Percentiles rank a stretch among this genome's conserved stretches.
phyloP scores from a whole-genome alignment of 257 asterid species.

The Voacanga thouarsii region DNA sequence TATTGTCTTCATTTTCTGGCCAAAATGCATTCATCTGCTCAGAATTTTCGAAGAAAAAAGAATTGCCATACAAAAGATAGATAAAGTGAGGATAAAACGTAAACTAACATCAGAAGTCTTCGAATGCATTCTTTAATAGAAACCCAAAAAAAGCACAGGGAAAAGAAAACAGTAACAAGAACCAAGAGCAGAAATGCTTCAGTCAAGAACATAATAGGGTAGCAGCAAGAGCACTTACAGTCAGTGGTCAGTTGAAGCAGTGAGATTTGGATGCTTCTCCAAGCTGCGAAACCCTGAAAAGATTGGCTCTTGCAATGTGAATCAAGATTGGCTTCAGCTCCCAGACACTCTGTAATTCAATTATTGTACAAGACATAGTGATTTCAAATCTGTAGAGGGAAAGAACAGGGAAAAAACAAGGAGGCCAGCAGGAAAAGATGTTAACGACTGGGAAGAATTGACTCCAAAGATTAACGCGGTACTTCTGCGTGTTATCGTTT shows the following conservation, averaged over 20 bases:
- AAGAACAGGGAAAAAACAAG: too few relatives aligned
- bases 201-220: neutral
- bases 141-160: neutral
- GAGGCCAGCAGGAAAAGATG: neutral
- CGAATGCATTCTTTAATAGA: neutral
- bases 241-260: neutral
- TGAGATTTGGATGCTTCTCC: conserved; percentile 1
- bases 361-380: neutral
- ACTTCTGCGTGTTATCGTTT: neutral
- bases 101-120: neutral
- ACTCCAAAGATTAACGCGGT: neutral
- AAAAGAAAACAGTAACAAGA: neutral
- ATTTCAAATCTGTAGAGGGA: neutral
- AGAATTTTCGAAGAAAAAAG: too few relatives aligned
- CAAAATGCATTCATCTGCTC: neutral
- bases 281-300: too few relatives aligned
- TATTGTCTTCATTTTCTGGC: neutral
- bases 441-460: neutral
- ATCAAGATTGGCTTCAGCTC: neutral
- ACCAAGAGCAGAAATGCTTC: neutral
- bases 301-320: neutral
- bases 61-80: neutral
- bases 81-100: neutral
- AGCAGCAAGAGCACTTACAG: neutral
- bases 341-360: neutral